Conservation (phyloP, 1,284 basidiomycete species). For the Puccinia horiana region DNA sequence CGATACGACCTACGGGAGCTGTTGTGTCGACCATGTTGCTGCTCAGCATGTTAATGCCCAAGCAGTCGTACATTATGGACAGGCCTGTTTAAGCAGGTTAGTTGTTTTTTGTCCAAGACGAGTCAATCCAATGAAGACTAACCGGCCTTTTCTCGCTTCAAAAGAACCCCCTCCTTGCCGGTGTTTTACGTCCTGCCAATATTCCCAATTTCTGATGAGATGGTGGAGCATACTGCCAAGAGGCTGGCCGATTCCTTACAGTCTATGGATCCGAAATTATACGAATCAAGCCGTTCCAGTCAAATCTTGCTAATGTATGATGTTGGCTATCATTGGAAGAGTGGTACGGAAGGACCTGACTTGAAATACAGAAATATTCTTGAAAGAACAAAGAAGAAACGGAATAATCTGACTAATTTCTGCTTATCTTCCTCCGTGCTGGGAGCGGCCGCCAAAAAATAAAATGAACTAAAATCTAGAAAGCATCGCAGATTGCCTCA, state of each 20-base stretch:
- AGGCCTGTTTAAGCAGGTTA: slow-evolving; percentile 88
- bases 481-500: slow-evolving; percentile 13
- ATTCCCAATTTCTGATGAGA: slow-evolving; percentile 53
- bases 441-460: slow-evolving; percentile 3
- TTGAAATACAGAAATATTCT: slow-evolving; percentile 48
- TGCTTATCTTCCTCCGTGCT: neutral
- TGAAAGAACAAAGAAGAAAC: slow-evolving; percentile 51
- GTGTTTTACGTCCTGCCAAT: slow-evolving; percentile 61
- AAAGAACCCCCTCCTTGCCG: slow-evolving; percentile 59
- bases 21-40: slow-evolving; percentile 94
- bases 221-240: slow-evolving; percentile 52
- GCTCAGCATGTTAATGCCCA: slow-evolving; percentile 93
- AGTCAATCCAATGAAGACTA: neutral
- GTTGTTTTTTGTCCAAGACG: slow-evolving; percentile 55
- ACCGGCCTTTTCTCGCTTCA: slow-evolving; percentile 4
- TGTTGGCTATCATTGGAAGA: slow-evolving; percentile 74
- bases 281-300: slow-evolving; percentile 51
- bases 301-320: slow-evolving; percentile 71
- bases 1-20: slow-evolving; percentile 97
- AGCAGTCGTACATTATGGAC: slow-evolving; percentile 89
- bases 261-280: slow-evolving; percentile 28
- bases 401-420: slow-evolving; percentile 53
- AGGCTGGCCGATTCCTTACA: slow-evolving; percentile 52
- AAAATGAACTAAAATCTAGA: neutral
- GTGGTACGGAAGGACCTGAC: slow-evolving; percentile 62